Evolutionary conservation across 2,329 filamentous ascomycete genomes (phyloP), one percentile per base, ranked within the genome.

Genomic region (Sclerotinia borealis): DNA sequence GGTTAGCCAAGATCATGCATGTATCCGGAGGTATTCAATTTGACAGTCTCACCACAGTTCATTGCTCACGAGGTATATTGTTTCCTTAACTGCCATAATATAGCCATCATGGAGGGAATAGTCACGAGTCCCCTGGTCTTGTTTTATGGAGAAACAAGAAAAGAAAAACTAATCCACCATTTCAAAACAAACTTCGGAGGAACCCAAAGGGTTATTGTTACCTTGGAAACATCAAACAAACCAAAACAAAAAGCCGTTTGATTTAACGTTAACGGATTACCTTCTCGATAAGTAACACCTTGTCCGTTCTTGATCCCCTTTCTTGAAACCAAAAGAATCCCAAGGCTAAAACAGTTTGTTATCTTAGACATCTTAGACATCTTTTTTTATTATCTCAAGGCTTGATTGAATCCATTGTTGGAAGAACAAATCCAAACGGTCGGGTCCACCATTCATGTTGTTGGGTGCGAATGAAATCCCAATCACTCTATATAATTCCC

Each of bases 1-100:
- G 50, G 60, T 62, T 47, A 58, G 60, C 60, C 60, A 62, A 58
- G 60, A 56, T 58, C n/a, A 62, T 62, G 60, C 54, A 58, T 58
- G 60, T 62, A 58, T 62, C 51, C 60, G 60, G 31, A 62, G 43
- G 60, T 58, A 56, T 56, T 58, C 54, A 34, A 56, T 25, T 22
- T 58, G 39, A 47, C n/a, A 62, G 54, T 58, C 51, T 49, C 51
- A 58, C 51, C 41, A 61, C 50, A 45, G 22, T 15, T 15, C 27
- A 54, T 36, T 45, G 39, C 25, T 45, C 36, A 54, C 36, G 51
- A 55, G 48, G 47, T 47, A 45, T 41, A 34, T 37, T 22, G 17
- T 62, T 56, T 22, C 49, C 49, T 48, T 56, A 17, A 39, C 41
- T 55, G 10, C 37, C 29, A 37, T 37, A 36, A 62, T 62, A 62